Evolutionary conservation across 768 basidiomycete genomes (phyloP).

Genomic region (Tricholoma hemisulphureum): DNA sequence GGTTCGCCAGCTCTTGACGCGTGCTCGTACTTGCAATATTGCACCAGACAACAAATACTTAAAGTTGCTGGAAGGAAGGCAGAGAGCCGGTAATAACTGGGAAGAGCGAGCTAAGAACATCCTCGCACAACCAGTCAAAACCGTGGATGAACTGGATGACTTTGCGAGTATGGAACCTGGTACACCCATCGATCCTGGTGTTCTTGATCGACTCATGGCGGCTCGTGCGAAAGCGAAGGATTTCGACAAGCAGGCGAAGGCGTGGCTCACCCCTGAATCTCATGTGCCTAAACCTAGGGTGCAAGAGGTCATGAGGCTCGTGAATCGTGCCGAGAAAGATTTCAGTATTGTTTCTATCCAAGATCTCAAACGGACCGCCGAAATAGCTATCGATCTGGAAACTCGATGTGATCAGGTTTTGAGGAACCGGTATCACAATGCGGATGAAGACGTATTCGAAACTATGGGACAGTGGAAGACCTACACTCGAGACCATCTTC

Average conservation of each 20-base stretch:
- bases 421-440: conserved; percentile 56
- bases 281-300: conserved; percentile 59
- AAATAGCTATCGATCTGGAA: conserved; percentile 79
- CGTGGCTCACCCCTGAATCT: conserved; percentile 62
- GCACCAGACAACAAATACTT: conserved; percentile 64
- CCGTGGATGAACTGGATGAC: conserved; percentile 73
- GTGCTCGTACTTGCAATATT: conserved; percentile 69
- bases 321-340: conserved; percentile 72
- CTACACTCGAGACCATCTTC: conserved; percentile 69
- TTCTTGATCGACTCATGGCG: conserved; percentile 64
- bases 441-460: conserved; percentile 65
- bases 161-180: conserved; percentile 63
- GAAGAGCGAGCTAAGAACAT: conserved; percentile 65
- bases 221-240: conserved; percentile 71
- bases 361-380: conserved; percentile 66
- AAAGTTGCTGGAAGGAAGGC: conserved; percentile 59
- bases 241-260: conserved; percentile 73
- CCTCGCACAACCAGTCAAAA: conserved; percentile 68
- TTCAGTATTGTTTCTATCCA: conserved; percentile 66
- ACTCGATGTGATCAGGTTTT: conserved; percentile 71
- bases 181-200: conserved; percentile 67
- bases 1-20: conserved; percentile 66
- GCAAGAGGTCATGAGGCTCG: conserved; percentile 66
- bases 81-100: conserved; percentile 74
- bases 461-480: conserved; percentile 71